Evolutionary conservation across 2,329 filamentous ascomycete genomes (phyloP), one percentile per base, ranked within the genome.

Genomic region (Monosporascus sp.): DNA sequence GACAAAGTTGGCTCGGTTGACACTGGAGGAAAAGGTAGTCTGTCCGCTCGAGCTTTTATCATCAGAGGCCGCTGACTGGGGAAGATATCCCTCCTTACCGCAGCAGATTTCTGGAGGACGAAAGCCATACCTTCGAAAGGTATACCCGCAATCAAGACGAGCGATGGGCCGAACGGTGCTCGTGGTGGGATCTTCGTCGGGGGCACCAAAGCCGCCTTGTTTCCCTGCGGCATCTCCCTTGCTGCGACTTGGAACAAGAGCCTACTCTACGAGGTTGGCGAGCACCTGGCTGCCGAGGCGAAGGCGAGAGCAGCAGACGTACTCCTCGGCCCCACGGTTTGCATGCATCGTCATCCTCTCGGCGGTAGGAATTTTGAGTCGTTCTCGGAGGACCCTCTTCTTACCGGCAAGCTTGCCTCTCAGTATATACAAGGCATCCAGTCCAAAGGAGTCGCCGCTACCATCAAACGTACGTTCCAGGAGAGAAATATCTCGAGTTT

Each of bases 321-420:
- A 36, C 76, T 92, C 5, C 78, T 93, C 8, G 89, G 86, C 0
- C 89, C 88, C 2, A 92, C 89, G 1, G 85, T 91, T 36, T 91
- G 90, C 72, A 86, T 91, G 76, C 90, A 94, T 64, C 82, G 90
- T 17, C 88, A 88, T 49, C 90, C 90, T 0, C 77, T 94, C 0
- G 90, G 90, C n/a, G 90, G 90, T 19, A 81, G 90, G 55, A 91
- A 91, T 59, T 95, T 94, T 61, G 90, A 95, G 70, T 91, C 89
- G 0, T 94, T 91, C 68, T 91, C 88, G 0, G 90, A 94, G 68
- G 90, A 94, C 60, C 90, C 90, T 0, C 80, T 86, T 9, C 77
- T 95, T 5, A 90, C 88, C 0, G 88, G 88, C 34, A 87, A 85
- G 57, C 73, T 91, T 56, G 86, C 87, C 14, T 82, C 86, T 1